These are phyloP conservation scores for Coniochaeta sp. DNA, from an alignment of 2,329 filamentous ascomycete species.

Conservation along the genomic window DNA sequence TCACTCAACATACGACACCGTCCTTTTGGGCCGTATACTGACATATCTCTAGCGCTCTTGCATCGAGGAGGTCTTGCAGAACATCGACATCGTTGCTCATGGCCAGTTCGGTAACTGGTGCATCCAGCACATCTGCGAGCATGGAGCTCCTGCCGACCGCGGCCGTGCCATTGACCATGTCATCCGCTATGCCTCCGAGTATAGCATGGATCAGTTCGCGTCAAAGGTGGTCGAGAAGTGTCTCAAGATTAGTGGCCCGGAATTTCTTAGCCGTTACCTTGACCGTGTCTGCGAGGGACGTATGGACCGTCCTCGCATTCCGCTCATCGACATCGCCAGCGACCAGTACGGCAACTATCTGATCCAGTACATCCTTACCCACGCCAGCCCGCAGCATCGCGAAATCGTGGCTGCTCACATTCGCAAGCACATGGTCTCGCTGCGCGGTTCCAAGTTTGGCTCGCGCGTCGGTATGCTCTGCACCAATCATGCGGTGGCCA, in stretches of 20 bases:
- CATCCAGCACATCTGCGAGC: slow-evolving; percentile 98
- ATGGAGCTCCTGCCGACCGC: slow-evolving; percentile 85
- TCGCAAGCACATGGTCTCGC: slow-evolving; percentile 98
- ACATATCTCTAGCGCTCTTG: slow-evolving; percentile 65
- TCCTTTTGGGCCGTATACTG: neutral
- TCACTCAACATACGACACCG: neutral
- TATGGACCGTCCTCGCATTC: slow-evolving; percentile 86
- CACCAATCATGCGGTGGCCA: slow-evolving; percentile 85
- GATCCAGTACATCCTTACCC: slow-evolving; percentile 92
- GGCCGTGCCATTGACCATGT: slow-evolving; percentile 94
- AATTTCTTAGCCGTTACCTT: slow-evolving; percentile 89
- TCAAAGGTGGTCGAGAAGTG: slow-evolving; percentile 99
- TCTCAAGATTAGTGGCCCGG: slow-evolving; percentile 85
- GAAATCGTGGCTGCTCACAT: slow-evolving; percentile 92
- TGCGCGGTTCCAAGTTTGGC: slow-evolving; percentile 96
- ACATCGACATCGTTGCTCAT: slow-evolving; percentile 93
- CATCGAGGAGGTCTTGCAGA: slow-evolving; percentile 90
- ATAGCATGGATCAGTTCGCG: slow-evolving; percentile 98
- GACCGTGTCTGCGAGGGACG: slow-evolving; percentile 90
- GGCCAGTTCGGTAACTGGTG: slow-evolving; percentile 99
- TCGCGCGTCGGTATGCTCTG: slow-evolving; percentile 98
- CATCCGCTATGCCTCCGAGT: slow-evolving; percentile 85
- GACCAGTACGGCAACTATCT: slow-evolving; percentile 99
- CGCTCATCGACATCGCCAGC: slow-evolving; percentile 94
- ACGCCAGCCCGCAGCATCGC: slow-evolving; percentile 79